Conservation (phyloP, 2,329 filamentous ascomycete genomes). For the Ciborinia camelliae region DNA sequence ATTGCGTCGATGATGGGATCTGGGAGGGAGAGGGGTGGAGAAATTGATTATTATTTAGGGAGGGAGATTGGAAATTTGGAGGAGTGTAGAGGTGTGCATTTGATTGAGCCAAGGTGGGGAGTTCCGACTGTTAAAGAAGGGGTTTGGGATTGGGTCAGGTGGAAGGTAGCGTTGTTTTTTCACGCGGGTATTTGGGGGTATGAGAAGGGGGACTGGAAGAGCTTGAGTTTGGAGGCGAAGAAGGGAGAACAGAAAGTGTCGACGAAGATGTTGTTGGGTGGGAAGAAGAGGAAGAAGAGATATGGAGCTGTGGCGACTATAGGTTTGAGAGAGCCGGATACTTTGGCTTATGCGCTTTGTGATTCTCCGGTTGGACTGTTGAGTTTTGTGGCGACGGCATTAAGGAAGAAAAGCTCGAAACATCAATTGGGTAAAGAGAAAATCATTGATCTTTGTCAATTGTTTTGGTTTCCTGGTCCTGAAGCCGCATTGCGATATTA, state of each 20-base stretch:
- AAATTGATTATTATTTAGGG: constrained; percentile 51
- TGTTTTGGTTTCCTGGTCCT: constrained; percentile 65
- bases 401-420: constrained; percentile 43
- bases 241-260: not conserved
- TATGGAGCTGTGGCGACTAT: constrained; percentile 25
- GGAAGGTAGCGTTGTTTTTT: constrained; percentile 51
- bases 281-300: not conserved
- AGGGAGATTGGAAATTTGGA: constrained; percentile 48
- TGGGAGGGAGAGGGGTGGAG: constrained; percentile 44
- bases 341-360: constrained; percentile 57
- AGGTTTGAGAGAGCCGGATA: constrained; percentile 37
- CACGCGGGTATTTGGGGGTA: constrained; percentile 55
- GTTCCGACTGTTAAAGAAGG: constrained; percentile 46
- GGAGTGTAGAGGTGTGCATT: constrained; percentile 57
- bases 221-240: constrained; percentile 34
- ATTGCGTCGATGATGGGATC: constrained; percentile 54
- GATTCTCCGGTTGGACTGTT: constrained; percentile 59
- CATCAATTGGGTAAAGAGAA: constrained; percentile 48
- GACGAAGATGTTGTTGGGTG: constrained; percentile 16
- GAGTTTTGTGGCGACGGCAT: constrained; percentile 50
- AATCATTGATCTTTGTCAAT: constrained; percentile 57
- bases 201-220: constrained; percentile 48
- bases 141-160: constrained; percentile 52
- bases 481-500: constrained; percentile 58
- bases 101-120: constrained; percentile 54